A percentile compares a stretch with the other conserved stretches of the same genome.
phyloP scores from a whole-genome alignment of 768 basidiomycete genomes.

The Boletus tylopilopsis region DNA sequence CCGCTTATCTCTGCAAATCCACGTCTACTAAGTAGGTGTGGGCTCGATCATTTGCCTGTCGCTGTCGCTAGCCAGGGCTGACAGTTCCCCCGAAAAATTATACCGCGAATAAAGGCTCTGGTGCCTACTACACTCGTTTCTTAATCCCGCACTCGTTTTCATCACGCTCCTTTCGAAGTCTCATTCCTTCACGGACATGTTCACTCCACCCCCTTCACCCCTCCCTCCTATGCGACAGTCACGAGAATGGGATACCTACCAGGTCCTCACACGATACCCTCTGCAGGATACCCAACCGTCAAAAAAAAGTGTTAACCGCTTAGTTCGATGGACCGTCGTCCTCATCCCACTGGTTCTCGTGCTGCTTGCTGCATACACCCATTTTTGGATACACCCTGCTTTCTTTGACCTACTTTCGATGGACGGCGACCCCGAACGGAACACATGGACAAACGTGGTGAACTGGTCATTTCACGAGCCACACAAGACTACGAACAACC shows the following conservation, averaged over 20 bases:
- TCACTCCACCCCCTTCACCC: constrained; percentile 44
- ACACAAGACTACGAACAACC: constrained; percentile 25
- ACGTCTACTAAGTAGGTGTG: not conserved
- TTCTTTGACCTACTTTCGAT: constrained; percentile 40
- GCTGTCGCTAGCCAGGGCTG: not conserved
- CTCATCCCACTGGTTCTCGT: constrained; percentile 55
- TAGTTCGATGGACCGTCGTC: constrained; percentile 47
- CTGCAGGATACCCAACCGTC: constrained; percentile 9
- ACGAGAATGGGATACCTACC: not conserved
- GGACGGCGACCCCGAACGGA: constrained; percentile 27
- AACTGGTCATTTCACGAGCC: constrained; percentile 44
- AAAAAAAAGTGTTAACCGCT: constrained; percentile 38
- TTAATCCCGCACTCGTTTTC: constrained; percentile 26
- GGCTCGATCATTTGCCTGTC: constrained; percentile 1
- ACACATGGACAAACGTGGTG: constrained; percentile 24
- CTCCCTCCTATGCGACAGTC: constrained; percentile 20
- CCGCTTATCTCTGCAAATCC: constrained; percentile 6
- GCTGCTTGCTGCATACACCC: constrained; percentile 49
- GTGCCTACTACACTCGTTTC: constrained; percentile 15
- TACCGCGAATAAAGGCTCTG: constrained; percentile 2
- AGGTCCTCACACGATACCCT: constrained; percentile 1
- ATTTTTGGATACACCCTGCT: constrained; percentile 47
- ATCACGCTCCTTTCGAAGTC: constrained; percentile 23
- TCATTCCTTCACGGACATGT: constrained; percentile 26
- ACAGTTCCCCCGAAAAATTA: not conserved